Percentiles rank a stretch among this genome's conserved stretches.
Evolutionary conservation across 2,329 filamentous ascomycete species (phyloP).

Genomic region (Claviceps sp.): DNA sequence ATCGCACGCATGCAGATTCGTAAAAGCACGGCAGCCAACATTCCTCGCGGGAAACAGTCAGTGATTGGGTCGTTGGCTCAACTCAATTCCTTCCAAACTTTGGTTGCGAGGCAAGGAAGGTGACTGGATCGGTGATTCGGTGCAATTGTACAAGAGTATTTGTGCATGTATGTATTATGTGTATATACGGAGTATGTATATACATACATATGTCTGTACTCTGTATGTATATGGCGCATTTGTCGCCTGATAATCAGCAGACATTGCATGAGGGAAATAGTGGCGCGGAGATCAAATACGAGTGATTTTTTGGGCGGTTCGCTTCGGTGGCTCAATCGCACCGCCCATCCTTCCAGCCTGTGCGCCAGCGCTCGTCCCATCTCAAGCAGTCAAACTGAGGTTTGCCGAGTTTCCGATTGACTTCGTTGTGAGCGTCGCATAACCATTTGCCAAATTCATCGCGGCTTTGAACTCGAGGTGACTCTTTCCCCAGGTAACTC

Average conservation of each 20-base stretch:
- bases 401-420: conserved; percentile 86
- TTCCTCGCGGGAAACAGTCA: not conserved
- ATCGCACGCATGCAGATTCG: not conserved
- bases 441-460: conserved; percentile 71
- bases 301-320: not conserved
- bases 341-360: conserved; percentile 63
- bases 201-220: no score
- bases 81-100: not conserved
- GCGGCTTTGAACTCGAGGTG: conserved; percentile 43
- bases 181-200: no score
- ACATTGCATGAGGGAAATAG: not conserved
- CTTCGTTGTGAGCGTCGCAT: conserved; percentile 76
- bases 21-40: not conserved
- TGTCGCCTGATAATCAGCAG: not conserved
- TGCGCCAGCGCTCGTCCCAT: conserved; percentile 93
- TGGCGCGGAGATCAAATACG: not conserved
- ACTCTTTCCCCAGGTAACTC: conserved; percentile 60
- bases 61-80: not conserved
- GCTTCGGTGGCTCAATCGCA: conserved; percentile 32
- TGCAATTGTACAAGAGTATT: no score
- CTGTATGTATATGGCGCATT: not conserved
- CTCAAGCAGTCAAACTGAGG: conserved; percentile 72
- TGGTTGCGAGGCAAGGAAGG: not conserved
- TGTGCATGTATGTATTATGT: no score
- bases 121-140: not conserved